Percentiles rank a stretch among this genome's conserved stretches.
phyloP scores from a whole-genome alignment of 768 basidiomycete genomes.

The Trichaptum fuscoviolaceum region DNA sequence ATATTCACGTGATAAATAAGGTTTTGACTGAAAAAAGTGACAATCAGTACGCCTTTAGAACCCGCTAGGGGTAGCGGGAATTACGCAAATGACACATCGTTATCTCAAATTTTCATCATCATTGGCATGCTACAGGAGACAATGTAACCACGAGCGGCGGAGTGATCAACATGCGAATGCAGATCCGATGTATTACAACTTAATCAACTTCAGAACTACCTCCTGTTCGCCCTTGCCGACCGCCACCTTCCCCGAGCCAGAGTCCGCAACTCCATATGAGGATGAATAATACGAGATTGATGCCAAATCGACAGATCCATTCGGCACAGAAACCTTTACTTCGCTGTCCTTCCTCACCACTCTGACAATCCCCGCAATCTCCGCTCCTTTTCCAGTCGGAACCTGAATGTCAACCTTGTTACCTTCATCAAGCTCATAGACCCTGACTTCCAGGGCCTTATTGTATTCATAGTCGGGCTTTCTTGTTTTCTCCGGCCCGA shows the following conservation, averaged over 20 bases:
- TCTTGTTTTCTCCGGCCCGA: conserved; percentile 47
- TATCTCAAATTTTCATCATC: too few relatives aligned
- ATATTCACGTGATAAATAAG: too few relatives aligned
- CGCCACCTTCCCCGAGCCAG: not conserved
- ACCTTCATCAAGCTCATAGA: conserved; percentile 49
- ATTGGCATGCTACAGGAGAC: not conserved
- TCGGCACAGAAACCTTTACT: conserved; percentile 23
- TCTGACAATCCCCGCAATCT: conserved; percentile 37
- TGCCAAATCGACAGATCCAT: conserved; percentile 8
- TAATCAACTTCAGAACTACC: not conserved
- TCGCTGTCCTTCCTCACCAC: conserved; percentile 29
- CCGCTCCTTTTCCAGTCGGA: conserved; percentile 35
- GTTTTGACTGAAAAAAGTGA: too few relatives aligned
- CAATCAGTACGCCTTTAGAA: too few relatives aligned
- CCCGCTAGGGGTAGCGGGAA: too few relatives aligned
- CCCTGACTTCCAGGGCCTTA: conserved; percentile 41
- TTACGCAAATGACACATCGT: too few relatives aligned
- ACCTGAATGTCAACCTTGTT: conserved; percentile 33
- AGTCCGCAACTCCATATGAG: not conserved
- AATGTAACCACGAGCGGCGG: not conserved
- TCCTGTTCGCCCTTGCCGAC: not conserved
- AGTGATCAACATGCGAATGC: not conserved
- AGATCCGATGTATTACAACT: not conserved
- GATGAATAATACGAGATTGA: conserved; percentile 5
- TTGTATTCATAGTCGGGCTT: conserved; percentile 60